Conservation (phyloP, 2,329 filamentous ascomycete species). For the Fusarium ramigenum region DNA sequence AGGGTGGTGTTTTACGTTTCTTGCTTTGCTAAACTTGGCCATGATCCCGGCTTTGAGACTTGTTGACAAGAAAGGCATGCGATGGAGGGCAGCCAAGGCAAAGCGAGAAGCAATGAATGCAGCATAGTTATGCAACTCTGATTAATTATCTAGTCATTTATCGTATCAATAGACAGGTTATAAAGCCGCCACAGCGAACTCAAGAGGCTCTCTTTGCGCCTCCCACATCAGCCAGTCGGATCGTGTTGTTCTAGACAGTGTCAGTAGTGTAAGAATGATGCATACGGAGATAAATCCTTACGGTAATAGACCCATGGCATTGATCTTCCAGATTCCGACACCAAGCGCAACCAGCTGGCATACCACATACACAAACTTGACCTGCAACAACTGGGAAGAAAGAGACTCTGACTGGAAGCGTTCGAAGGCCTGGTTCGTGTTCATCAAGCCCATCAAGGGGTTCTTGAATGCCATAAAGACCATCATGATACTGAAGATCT, state of each 20-base stretch:
- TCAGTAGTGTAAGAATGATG: slow-evolving; percentile 9
- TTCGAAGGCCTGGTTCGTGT: slow-evolving; percentile 87
- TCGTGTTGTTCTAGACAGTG: slow-evolving; percentile 76
- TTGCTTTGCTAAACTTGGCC: slow-evolving; percentile 60
- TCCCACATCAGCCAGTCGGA: slow-evolving; percentile 99
- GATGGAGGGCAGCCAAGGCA: slow-evolving; percentile 61
- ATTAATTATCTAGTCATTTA: slow-evolving; percentile 7
- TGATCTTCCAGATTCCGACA: slow-evolving; percentile 95
- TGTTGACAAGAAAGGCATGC: slow-evolving; percentile 58
- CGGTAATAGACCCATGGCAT: slow-evolving; percentile 94
- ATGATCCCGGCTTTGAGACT: slow-evolving; percentile 60
- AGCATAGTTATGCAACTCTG: neutral
- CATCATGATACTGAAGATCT: slow-evolving; percentile 99
- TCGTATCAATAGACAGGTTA: slow-evolving; percentile 43
- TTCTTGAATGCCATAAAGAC: slow-evolving; percentile 99
- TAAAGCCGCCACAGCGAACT: slow-evolving; percentile 72
- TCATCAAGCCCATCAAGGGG: slow-evolving; percentile 84
- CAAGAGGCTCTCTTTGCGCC: slow-evolving; percentile 72
- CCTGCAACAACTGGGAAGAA: slow-evolving; percentile 75
- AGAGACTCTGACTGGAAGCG: slow-evolving; percentile 88
- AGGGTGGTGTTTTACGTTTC: slow-evolving; percentile 71
- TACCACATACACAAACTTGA: slow-evolving; percentile 86
- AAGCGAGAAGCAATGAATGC: slow-evolving; percentile 46
- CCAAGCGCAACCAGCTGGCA: slow-evolving; percentile 87
- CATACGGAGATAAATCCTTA: slow-evolving; percentile 57